These are phyloP conservation scores for Buddleja alternifolia DNA, from an alignment of 257 asterid species.

Conservation along the genomic window DNA sequence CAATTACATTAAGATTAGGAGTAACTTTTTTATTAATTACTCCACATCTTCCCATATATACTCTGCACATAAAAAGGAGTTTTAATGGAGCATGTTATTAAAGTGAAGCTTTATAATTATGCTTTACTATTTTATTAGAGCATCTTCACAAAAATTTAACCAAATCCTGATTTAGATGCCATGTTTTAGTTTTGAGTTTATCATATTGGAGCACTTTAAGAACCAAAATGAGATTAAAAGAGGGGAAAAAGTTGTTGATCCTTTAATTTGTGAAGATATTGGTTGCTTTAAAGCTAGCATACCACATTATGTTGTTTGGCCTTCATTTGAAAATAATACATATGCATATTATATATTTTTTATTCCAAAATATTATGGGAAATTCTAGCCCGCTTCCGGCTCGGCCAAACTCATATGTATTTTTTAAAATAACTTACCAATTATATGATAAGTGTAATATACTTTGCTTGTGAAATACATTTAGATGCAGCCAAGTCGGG, in stretches of 20 bases:
- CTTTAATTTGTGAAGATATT: not conserved
- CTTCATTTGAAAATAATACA: not conserved
- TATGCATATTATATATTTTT: too few relatives aligned
- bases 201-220: not conserved
- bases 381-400: too few relatives aligned
- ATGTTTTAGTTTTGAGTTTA: not conserved
- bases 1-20: not conserved
- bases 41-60: constrained; percentile 21
- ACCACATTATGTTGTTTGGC: not conserved
- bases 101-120: constrained; percentile 18
- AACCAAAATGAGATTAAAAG: not conserved
- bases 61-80: constrained; percentile 33
- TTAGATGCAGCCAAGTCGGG: too few relatives aligned
- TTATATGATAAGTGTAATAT: too few relatives aligned
- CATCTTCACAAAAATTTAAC: constrained; percentile 12
- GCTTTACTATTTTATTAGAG: constrained; percentile 15
- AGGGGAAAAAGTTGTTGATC: not conserved
- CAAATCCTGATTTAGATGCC: not conserved
- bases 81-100: constrained; percentile 29
- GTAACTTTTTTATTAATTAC: constrained; percentile 9
- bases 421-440: too few relatives aligned
- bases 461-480: too few relatives aligned
- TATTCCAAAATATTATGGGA: too few relatives aligned
- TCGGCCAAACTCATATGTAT: too few relatives aligned
- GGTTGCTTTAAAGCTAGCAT: not conserved